Base-by-base conservation (phyloP, 2,329 filamentous ascomycete genomes). In the Coniochaeta sp. region DNA sequence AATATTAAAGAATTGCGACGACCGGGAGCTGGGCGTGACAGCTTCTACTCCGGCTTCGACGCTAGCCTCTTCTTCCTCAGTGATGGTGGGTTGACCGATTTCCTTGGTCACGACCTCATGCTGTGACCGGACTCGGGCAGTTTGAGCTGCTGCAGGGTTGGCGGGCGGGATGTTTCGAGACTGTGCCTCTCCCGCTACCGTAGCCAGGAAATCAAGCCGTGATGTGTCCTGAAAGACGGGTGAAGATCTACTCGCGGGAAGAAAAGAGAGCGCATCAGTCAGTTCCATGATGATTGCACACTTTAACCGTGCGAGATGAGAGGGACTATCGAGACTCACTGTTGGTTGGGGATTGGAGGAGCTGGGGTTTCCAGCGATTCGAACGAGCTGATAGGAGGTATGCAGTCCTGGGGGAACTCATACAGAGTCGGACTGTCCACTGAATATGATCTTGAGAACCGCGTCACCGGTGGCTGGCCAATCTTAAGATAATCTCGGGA, bases 401-500 rank as follows among this genome's bases (percentile, higher is more conserved):
- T 57, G 22, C 60, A 55, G 55, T 60, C 50, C 55, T 61, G 63
- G 58, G 80, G 79, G 66, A 83, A 85, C 67, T 85, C 81, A 79
- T 87, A 86, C 57, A 87, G 73, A 34, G 82, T 86, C 62, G 83
- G 84, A 69, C 83, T 86, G 70, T 87, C 83, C 59, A 85, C 70
- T 16, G 82, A 81, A 65, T 73, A 81, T 34, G 80, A 79, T 62
- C 83, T 77, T n/a, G 77, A 76, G 68, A 82, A 84, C 57, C 82
- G 73, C 63, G 79, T 77, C 56, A 80, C 79, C n/a, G 82, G 80
- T 63, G 72, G 62, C 38, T 50, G 74, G 66, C 63, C 72, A 71
- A 63, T 75, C 71, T 61, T 71, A 72, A 28, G 76, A 74, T 26
- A 71, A 64, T 75, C 71, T 61, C 71, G 72, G 31, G 76, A 74